A percentile compares a stretch with the other conserved stretches of the same genome.
These are phyloP conservation scores for Pyricularia sp. DNA, from an alignment of 2,329 filamentous ascomycete genomes.

Conservation along the genomic window DNA sequence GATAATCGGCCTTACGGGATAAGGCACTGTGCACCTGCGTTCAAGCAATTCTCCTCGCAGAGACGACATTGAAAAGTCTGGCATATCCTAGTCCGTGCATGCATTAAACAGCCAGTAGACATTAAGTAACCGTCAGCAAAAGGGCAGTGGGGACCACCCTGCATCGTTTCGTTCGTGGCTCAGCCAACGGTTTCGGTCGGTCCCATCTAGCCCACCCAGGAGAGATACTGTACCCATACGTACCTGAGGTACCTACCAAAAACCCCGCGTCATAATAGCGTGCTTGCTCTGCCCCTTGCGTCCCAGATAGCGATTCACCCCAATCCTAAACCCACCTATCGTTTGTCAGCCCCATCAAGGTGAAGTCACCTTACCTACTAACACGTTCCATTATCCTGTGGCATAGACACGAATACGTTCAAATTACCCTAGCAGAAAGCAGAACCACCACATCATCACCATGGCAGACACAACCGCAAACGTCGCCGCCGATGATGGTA, in stretches of 20 bases:
- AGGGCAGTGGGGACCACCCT: background rate
- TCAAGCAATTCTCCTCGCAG: background rate
- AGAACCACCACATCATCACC: background rate
- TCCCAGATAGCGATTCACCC: background rate
- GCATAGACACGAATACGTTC: background rate
- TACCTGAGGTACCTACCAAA: no score
- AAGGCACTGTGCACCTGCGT: background rate
- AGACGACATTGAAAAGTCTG: background rate
- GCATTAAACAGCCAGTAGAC: background rate
- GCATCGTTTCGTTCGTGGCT: background rate
- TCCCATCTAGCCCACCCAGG: background rate
- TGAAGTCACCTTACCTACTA: background rate
- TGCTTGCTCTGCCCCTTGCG: background rate
- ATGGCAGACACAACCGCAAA: conserved; percentile 22
- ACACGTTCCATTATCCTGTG: background rate
- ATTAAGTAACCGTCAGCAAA: background rate
- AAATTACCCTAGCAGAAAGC: background rate
- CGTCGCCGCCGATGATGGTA: conserved; percentile 49
- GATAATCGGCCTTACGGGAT: background rate
- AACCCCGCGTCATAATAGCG: background rate
- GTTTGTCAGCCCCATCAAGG: background rate
- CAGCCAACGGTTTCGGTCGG: background rate
- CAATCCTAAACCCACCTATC: background rate
- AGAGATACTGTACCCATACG: background rate
- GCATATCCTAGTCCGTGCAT: background rate